Evolutionary conservation across 805 yeast species (phyloP).

Genomic region (Starmerella khaoyaiensis): DNA sequence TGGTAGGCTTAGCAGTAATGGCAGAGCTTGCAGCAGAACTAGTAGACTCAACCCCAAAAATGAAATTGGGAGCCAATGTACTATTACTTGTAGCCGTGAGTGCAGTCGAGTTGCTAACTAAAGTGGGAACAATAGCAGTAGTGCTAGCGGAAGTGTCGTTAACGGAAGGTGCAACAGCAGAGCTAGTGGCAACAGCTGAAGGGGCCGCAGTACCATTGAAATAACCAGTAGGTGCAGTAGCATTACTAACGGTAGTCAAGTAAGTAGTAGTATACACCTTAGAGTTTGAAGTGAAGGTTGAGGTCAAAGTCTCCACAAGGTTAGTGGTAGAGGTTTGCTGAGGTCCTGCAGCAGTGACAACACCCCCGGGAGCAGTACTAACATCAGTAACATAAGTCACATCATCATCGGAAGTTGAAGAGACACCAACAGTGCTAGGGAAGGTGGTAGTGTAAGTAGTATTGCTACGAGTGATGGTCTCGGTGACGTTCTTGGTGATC

Average conservation of each 20-base stretch:
- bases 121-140: not conserved
- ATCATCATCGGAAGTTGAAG: slow-evolving; percentile 11
- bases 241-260: slow-evolving; percentile 11
- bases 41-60: too few relatives aligned
- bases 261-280: slow-evolving; percentile 12
- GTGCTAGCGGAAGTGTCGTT: slow-evolving; percentile 1
- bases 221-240: not conserved
- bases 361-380: slow-evolving; percentile 17
- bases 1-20: slow-evolving; percentile 1
- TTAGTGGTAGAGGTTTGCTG: slow-evolving; percentile 10
- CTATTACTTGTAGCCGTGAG: not conserved
- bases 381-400: slow-evolving; percentile 16
- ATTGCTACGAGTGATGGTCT: slow-evolving; percentile 15
- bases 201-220: slow-evolving; percentile 2
- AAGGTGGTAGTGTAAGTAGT: slow-evolving; percentile 12
- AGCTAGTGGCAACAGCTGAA: not conserved
- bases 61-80: too few relatives aligned
- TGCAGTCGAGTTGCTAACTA: slow-evolving; percentile 1
- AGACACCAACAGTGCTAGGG: slow-evolving; percentile 8
- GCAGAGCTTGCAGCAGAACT: not conserved
- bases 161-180: not conserved
- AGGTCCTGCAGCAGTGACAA: slow-evolving; percentile 7
- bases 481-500: slow-evolving; percentile 13
- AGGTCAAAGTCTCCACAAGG: slow-evolving; percentile 7
- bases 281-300: slow-evolving; percentile 17